Conservation (phyloP, 73 alveolate genomes). For the Blepharisma japonicum region DNA sequence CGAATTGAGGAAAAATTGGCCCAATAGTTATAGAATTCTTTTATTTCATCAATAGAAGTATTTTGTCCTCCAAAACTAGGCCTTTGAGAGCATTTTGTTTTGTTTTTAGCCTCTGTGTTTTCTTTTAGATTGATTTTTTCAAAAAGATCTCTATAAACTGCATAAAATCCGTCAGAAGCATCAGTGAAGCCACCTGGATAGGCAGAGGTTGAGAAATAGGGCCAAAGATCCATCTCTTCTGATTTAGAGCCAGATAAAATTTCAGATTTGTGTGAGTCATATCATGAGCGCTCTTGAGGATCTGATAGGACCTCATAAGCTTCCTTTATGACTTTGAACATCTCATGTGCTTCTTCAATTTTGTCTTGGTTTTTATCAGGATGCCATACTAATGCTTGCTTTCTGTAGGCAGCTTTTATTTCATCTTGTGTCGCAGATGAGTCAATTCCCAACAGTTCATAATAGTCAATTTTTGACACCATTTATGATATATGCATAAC, state of each 20-base stretch:
- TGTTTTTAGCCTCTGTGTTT: slow-evolving; percentile 70
- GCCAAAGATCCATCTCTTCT: slow-evolving; percentile 59
- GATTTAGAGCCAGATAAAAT: slow-evolving; percentile 72
- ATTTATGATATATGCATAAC: neutral
- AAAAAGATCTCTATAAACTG: slow-evolving; percentile 70
- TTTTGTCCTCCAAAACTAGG: slow-evolving; percentile 66
- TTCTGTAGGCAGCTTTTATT: slow-evolving; percentile 80
- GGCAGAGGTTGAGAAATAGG: slow-evolving; percentile 56
- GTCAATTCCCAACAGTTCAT: slow-evolving; percentile 86
- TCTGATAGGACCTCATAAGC: slow-evolving; percentile 91
- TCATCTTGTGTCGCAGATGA: slow-evolving; percentile 68
- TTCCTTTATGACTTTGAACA: slow-evolving; percentile 79
- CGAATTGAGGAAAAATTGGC: slow-evolving; percentile 68
- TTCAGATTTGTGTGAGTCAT: slow-evolving; percentile 85
- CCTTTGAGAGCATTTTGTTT: slow-evolving; percentile 44
- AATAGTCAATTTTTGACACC: slow-evolving; percentile 72
- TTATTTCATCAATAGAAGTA: slow-evolving; percentile 34
- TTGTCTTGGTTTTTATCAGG: slow-evolving; percentile 91
- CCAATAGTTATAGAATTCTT: slow-evolving; percentile 54
- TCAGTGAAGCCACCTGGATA: slow-evolving; percentile 52
- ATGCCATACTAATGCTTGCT: slow-evolving; percentile 90
- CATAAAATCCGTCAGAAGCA: slow-evolving; percentile 46
- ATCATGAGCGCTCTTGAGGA: slow-evolving; percentile 95
- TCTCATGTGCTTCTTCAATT: slow-evolving; percentile 71
- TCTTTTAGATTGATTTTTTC: slow-evolving; percentile 73